These are phyloP conservation scores for Rhododendron mucronatum DNA, from an alignment of 148 eudicot genomes.

Conservation along the genomic window DNA sequence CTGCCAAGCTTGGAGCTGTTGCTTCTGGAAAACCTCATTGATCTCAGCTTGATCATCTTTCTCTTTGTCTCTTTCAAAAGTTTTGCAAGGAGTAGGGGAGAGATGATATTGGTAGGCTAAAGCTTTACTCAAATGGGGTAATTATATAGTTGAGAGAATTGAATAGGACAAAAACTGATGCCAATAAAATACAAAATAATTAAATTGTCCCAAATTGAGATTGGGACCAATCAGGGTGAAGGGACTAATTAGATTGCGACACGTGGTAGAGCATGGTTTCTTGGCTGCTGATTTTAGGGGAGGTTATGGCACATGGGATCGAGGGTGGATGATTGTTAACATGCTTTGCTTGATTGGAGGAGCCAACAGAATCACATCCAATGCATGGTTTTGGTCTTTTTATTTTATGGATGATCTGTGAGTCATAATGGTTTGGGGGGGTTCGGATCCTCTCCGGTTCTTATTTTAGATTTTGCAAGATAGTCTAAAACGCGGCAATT, in stretches of 20 bases:
- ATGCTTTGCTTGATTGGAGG: constrained; percentile 30
- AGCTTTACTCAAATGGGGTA: constrained; percentile 14
- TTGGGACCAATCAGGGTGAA: neutral
- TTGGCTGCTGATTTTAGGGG: constrained; percentile 16
- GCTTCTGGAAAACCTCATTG: constrained; percentile 43
- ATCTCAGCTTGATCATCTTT: constrained; percentile 39
- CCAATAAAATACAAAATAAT: neutral
- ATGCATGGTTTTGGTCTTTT: too few species aligned
- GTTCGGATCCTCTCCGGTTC: neutral
- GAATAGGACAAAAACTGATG: constrained; percentile 13
- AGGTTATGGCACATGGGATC: constrained; percentile 33
- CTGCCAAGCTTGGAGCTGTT: constrained; percentile 29
- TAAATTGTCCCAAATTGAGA: neutral
- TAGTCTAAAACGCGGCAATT: too few species aligned
- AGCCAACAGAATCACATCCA: neutral
- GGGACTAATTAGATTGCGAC: constrained; percentile 13
- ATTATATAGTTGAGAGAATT: constrained; percentile 2
- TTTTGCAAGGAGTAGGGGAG: neutral
- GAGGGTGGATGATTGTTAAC: neutral
- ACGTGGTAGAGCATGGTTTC: constrained; percentile 6
- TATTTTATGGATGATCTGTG: too few species aligned
- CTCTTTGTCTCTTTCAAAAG: neutral
- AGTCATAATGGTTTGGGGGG: neutral
- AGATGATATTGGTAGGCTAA: constrained; percentile 1
- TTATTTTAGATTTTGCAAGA: neutral